phyloP scores from a whole-genome alignment of 306 rosid species.

The Clitoria ternatea region DNA sequence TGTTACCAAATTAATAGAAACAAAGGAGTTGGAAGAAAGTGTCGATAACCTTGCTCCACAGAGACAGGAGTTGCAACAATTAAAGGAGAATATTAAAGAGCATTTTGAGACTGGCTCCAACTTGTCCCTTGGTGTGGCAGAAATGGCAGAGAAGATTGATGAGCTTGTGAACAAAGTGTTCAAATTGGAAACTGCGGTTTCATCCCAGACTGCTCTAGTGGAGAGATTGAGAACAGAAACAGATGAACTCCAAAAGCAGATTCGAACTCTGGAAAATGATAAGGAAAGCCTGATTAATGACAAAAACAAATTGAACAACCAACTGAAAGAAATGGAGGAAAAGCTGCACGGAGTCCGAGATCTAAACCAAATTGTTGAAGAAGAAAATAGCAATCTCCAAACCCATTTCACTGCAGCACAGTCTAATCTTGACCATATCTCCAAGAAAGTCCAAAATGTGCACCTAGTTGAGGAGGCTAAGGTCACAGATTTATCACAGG shows the following conservation, averaged over 20 bases:
- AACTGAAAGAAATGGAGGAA: slow-evolving; percentile 65
- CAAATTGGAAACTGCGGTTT: slow-evolving; percentile 66
- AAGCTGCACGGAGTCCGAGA: slow-evolving; percentile 47
- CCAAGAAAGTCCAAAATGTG: slow-evolving; percentile 44
- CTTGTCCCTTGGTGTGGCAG: slow-evolving; percentile 53
- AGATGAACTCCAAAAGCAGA: slow-evolving; percentile 61
- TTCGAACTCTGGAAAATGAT: slow-evolving; percentile 59
- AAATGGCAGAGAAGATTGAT: slow-evolving; percentile 84
- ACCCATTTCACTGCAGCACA: slow-evolving; percentile 53
- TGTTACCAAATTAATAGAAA: not conserved
- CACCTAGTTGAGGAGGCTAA: slow-evolving; percentile 47
- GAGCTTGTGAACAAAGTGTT: slow-evolving; percentile 79
- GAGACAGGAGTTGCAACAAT: slow-evolving; percentile 42
- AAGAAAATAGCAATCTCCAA: slow-evolving; percentile 56
- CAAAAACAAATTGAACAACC: slow-evolving; percentile 39
- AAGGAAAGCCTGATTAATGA: slow-evolving; percentile 49
- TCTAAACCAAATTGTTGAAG: slow-evolving; percentile 47
- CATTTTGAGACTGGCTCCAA: slow-evolving; percentile 44
- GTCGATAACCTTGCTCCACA: slow-evolving; percentile 19
- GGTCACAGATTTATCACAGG: slow-evolving; percentile 16
- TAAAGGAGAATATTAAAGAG: slow-evolving; percentile 49
- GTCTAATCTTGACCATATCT: slow-evolving; percentile 52
- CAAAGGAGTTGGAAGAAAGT: slow-evolving; percentile 30
- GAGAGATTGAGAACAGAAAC: slow-evolving; percentile 60
- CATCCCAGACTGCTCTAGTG: slow-evolving; percentile 72